Percentiles rank a stretch among this genome's conserved stretches.
Evolutionary conservation across 2,329 filamentous ascomycete genomes (phyloP).

Genomic region (Pseudodiploospora longispora): DNA sequence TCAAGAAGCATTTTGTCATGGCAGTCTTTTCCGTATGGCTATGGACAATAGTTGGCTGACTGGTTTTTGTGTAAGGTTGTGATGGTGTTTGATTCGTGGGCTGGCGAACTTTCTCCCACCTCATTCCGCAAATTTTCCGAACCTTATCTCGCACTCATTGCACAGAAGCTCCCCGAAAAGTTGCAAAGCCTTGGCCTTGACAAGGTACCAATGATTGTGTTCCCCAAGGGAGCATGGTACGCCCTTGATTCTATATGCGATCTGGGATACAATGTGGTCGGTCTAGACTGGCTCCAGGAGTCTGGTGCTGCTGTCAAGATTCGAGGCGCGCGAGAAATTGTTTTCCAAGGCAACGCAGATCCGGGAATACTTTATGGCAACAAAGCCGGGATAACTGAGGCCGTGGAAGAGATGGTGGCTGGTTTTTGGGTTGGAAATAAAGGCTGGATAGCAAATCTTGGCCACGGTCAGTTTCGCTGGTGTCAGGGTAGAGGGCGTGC

Average conservation of each 20-base stretch:
- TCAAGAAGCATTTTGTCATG: neutral
- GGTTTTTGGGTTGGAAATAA: slow-evolving; percentile 76
- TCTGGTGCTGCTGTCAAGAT: slow-evolving; percentile 75
- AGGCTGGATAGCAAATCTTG: slow-evolving; percentile 95
- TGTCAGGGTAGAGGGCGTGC: neutral
- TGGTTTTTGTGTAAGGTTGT: slow-evolving; percentile 49
- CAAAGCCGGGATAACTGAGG: slow-evolving; percentile 68
- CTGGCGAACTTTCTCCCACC: slow-evolving; percentile 78
- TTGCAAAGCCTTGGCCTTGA: slow-evolving; percentile 68
- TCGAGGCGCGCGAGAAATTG: slow-evolving; percentile 64
- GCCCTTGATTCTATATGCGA: slow-evolving; percentile 80
- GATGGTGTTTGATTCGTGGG: slow-evolving; percentile 98
- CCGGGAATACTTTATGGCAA: slow-evolving; percentile 88
- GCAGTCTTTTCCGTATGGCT: neutral
- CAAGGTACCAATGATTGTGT: slow-evolving; percentile 90
- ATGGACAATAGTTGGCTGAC: neutral
- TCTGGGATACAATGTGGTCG: slow-evolving; percentile 86
- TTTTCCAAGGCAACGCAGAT: slow-evolving; percentile 92
- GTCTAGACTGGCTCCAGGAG: slow-evolving; percentile 91
- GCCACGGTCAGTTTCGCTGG: slow-evolving; percentile 62
- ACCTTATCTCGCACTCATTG: slow-evolving; percentile 80
- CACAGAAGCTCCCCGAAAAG: slow-evolving; percentile 66
- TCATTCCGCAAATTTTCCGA: slow-evolving; percentile 80
- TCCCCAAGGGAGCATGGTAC: slow-evolving; percentile 97
- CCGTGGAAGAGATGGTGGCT: slow-evolving; percentile 77